These are phyloP conservation scores for Geosmithia putterillii DNA, from an alignment of 2,329 filamentous ascomycete genomes.

Conservation along the genomic window DNA sequence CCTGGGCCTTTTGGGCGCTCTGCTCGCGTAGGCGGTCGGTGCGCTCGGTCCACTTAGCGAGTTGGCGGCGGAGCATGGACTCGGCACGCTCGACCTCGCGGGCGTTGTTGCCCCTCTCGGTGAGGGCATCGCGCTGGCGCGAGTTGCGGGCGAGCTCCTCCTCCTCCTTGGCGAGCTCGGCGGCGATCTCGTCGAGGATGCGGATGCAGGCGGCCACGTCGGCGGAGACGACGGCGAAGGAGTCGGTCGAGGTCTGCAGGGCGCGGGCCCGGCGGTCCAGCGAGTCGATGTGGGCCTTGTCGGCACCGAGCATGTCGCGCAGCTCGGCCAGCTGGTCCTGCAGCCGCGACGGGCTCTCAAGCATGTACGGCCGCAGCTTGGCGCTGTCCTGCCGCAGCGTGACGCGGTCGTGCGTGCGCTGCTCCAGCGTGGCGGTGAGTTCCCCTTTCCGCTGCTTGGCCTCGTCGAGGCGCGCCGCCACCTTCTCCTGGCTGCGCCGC, in stretches of 20 bases:
- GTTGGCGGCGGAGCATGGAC: conserved; percentile 68
- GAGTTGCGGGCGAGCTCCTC: conserved; percentile 74
- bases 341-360: conserved; percentile 74
- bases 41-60: conserved; percentile 74
- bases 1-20: conserved; percentile 67
- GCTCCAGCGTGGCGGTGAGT: conserved; percentile 59
- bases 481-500: conserved; percentile 68
- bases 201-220: conserved; percentile 85
- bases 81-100: conserved; percentile 86
- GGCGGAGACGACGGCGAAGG: conserved; percentile 69
- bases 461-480: conserved; percentile 71
- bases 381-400: conserved; percentile 71
- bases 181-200: conserved; percentile 73
- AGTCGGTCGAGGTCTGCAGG: conserved; percentile 82
- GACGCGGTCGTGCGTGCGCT: conserved; percentile 58
- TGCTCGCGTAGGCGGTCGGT: conserved; percentile 75
- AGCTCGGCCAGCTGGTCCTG: conserved; percentile 75
- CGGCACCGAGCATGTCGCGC: conserved; percentile 61
- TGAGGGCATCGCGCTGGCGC: conserved; percentile 74
- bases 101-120: conserved; percentile 79
- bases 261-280: conserved; percentile 81
- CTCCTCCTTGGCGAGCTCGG: conserved; percentile 82
- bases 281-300: conserved; percentile 76
- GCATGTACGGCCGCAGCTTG: conserved; percentile 83
- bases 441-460: conserved; percentile 70